Base-by-base conservation (phyloP, 2,329 filamentous ascomycete species). In the Fragosphaeria purpurea region DNA sequence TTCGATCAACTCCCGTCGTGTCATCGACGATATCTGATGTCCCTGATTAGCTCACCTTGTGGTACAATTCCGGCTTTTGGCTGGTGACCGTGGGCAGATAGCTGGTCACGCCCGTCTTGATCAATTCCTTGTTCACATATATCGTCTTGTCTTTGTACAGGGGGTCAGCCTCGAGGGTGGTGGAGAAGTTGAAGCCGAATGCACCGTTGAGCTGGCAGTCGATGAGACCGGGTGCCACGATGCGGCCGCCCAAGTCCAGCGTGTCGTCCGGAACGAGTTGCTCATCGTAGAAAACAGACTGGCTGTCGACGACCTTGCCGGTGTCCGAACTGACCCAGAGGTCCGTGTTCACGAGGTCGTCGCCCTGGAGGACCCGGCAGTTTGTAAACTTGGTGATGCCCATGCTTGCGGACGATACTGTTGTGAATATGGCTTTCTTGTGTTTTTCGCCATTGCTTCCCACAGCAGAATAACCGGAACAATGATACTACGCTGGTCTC, bases 141-240 rank as follows among this genome's bases (percentile, higher is more conserved):
- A 6, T 11, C 3, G 31, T 44, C 10, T 4, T 32, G 3, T 31
- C 35, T 45, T 48, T 7, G 11, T 37, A 37, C 11, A 37, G 11
- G 11, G 35, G 11, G 35, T 11, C 51, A 59, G 84, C 79, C 12
- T 82, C 75, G 11, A 86, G 79, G 8, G 88, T 73, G 1, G 81
- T 80, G 4, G 87, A 93, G 66, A 94, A 95, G 70, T 95, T 90
- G 72, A 95, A 93, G 50, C 88, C 89, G 60, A 89, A 91, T 8
- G 86, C 88, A 44, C 90, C 90, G 61, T 96, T 95, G 58, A 95
- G 80, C 66, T 96, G 90, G 46, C 85, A 84, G 57, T 96, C 90
- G 59, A 96, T 91, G 62, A 95, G 76, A 31, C 90, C 90, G 0
- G 90, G 88, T 0, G 86, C 80, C 13, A 96, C 65, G 57, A 95